phyloP scores from a whole-genome alignment of 2,329 filamentous ascomycete genomes.

The Microsporum ferrugineum region DNA sequence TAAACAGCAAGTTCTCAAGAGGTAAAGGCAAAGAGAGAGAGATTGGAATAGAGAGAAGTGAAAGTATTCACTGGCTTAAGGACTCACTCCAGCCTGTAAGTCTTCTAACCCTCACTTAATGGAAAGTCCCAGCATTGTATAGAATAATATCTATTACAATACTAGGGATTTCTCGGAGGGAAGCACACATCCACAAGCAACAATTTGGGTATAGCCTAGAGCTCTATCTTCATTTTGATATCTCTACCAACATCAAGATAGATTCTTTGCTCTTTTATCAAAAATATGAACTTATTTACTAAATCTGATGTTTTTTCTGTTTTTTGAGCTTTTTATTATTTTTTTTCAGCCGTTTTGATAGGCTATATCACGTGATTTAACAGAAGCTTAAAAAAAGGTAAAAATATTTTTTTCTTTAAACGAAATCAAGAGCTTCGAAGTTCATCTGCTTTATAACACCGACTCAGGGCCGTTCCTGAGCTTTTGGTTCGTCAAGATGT shows the following conservation, averaged over 20 bases:
- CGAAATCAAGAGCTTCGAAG: background rate
- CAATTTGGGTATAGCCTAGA: background rate
- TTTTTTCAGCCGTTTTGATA: background rate
- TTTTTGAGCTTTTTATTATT: background rate
- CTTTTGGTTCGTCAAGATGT: slow-evolving; percentile 42
- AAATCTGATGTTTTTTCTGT: background rate
- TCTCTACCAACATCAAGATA: background rate
- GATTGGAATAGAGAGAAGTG: background rate
- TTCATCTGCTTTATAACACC: background rate
- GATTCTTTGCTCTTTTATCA: background rate
- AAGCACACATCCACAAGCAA: background rate
- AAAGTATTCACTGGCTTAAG: background rate
- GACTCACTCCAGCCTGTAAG: background rate
- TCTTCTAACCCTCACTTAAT: background rate
- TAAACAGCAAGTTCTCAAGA: background rate
- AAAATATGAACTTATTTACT: too few relatives aligned
- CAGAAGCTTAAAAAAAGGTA: background rate
- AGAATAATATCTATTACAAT: background rate
- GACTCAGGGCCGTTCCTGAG: background rate
- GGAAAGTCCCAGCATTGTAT: background rate
- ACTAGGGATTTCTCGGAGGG: background rate
- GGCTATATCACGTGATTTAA: background rate
- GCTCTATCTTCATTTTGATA: background rate
- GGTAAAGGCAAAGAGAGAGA: background rate
- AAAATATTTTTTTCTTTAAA: background rate